These are phyloP conservation scores for Rhodosporidiobolus sp. DNA, from an alignment of 768 basidiomycete genomes.

Conservation along the genomic window DNA sequence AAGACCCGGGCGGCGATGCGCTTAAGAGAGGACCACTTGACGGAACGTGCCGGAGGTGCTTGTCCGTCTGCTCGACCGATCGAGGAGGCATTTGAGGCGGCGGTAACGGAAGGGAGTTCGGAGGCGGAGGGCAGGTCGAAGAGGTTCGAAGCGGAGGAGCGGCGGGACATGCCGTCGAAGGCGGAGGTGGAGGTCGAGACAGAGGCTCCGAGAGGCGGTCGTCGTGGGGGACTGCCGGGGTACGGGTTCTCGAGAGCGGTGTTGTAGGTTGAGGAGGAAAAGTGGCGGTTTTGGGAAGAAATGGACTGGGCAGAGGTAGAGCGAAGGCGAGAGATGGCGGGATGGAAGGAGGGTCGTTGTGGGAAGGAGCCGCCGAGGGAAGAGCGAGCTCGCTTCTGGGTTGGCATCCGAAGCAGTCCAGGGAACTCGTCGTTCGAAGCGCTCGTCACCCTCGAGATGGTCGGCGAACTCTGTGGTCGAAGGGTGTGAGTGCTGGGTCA, in stretches of 20 bases:
- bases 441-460: slow-evolving; percentile 39
- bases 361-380: slow-evolving; percentile 18
- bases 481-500: not conserved
- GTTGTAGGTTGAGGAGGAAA: slow-evolving; percentile 69
- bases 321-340: slow-evolving; percentile 57
- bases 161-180: slow-evolving; percentile 22
- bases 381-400: slow-evolving; percentile 13
- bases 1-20: slow-evolving; percentile 61
- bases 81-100: slow-evolving; percentile 12
- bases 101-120: slow-evolving; percentile 13
- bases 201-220: not conserved
- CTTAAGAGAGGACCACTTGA: slow-evolving; percentile 71
- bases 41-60: slow-evolving; percentile 56
- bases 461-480: slow-evolving; percentile 20
- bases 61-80: not conserved
- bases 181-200: slow-evolving; percentile 18
- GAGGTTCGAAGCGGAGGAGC: slow-evolving; percentile 32
- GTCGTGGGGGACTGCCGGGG: not conserved
- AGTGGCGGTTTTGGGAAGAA: slow-evolving; percentile 55
- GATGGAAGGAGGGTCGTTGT: slow-evolving; percentile 43
- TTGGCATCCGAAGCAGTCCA: not conserved
- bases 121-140: slow-evolving; percentile 25
- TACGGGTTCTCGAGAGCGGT: slow-evolving; percentile 56
- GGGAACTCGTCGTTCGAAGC: slow-evolving; percentile 26
- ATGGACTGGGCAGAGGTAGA: slow-evolving; percentile 48